Percentiles rank a stretch among this genome's conserved stretches.
These are phyloP conservation scores for Lathyrus tuberosus DNA, from an alignment of 306 rosid species.

Conservation along the genomic window DNA sequence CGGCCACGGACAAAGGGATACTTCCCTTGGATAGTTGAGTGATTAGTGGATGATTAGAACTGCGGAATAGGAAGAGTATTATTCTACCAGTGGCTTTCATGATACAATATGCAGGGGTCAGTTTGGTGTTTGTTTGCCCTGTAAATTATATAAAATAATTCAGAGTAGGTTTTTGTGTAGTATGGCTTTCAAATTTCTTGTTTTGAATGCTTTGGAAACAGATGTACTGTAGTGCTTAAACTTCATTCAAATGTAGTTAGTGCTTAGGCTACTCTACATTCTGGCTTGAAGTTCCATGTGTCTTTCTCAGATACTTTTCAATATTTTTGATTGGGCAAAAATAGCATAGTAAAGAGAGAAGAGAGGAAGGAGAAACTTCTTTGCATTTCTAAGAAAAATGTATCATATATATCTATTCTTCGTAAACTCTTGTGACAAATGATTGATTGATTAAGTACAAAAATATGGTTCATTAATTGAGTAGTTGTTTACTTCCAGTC, in stretches of 20 bases:
- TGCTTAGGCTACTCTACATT: no score
- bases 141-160: constrained; percentile 3
- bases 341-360: no score
- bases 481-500: no score
- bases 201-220: no score
- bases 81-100: neutral
- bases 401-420: no score
- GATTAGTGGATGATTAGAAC: constrained; percentile 22
- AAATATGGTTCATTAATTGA: no score
- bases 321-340: no score
- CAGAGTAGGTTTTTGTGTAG: constrained; percentile 31
- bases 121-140: constrained; percentile 14
- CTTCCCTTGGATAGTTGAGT: constrained; percentile 47
- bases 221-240: no score
- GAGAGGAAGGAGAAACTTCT: neutral
- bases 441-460: no score
- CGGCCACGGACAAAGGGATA: constrained; percentile 38
- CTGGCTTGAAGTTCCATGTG: neutral
- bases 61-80: neutral
- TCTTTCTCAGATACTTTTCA: neutral
- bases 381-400: no score
- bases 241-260: no score
- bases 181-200: constrained; percentile 25
- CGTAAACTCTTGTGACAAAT: no score
- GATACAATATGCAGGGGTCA: constrained; percentile 7